Conservation (phyloP, 495 filamentous ascomycete species). For the Lasiosphaeria ovina region DNA sequence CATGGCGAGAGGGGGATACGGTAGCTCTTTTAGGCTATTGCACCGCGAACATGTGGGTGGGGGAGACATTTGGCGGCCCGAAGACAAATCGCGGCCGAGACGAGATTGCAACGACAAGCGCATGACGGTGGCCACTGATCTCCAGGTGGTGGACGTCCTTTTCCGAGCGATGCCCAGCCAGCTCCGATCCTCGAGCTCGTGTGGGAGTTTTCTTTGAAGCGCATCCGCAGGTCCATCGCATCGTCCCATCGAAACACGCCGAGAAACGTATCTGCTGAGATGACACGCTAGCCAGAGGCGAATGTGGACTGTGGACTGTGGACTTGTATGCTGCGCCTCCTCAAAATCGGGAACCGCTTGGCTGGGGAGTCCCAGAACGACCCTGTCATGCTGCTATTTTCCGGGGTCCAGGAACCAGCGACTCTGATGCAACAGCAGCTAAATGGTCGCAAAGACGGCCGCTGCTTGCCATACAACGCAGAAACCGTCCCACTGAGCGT, state of each 20-base stretch:
- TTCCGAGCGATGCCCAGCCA: not conserved
- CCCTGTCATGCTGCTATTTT: not conserved
- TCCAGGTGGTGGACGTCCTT: not conserved
- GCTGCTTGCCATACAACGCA: constrained; percentile 5
- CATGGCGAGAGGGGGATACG: not conserved
- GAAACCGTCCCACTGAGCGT: constrained; percentile 8
- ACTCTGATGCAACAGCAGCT: not conserved
- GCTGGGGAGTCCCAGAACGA: not conserved
- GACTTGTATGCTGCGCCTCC: not conserved
- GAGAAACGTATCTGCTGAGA: not conserved
- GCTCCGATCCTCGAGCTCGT: not conserved
- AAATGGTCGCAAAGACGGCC: constrained; percentile 6
- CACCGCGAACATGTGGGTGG: constrained; percentile 4
- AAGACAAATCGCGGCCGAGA: not conserved
- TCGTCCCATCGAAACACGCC: not conserved
- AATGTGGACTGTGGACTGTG: not conserved
- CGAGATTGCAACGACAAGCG: not conserved
- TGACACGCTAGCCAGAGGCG: not conserved
- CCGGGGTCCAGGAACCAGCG: not conserved
- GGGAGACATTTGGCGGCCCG: not conserved
- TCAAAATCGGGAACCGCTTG: not conserved
- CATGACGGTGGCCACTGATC: not conserved
- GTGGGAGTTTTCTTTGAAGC: not conserved
- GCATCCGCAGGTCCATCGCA: not conserved
- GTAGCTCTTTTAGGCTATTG: constrained; percentile 11